Percentiles rank a stretch among this genome's conserved stretches.
Conservation (phyloP, 2,329 filamentous ascomycete genomes). For the Aspergillus piperis region DNA sequence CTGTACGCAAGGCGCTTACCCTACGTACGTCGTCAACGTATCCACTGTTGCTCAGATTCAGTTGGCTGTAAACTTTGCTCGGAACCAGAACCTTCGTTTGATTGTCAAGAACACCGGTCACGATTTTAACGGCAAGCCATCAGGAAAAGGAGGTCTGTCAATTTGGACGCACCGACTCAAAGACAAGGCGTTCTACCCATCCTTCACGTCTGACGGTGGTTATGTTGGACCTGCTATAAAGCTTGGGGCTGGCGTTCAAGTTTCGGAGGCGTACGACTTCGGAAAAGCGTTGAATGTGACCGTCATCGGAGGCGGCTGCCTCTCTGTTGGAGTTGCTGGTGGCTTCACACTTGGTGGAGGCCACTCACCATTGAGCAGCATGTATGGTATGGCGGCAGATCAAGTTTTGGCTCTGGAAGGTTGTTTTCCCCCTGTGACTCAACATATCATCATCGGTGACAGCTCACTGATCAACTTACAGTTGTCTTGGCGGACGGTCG, state of each 20-base stretch:
- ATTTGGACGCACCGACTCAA: constrained; percentile 30
- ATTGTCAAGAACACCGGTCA: constrained; percentile 51
- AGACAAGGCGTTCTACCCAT: constrained; percentile 30
- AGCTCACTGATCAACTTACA: neutral
- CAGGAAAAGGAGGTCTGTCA: constrained; percentile 53
- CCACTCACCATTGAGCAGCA: constrained; percentile 46
- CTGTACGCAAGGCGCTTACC: constrained; percentile 34
- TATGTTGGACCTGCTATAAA: constrained; percentile 56
- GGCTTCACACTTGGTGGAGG: constrained; percentile 49
- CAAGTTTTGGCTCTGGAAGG: constrained; percentile 53
- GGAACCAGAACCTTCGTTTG: constrained; percentile 34
- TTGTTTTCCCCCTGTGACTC: neutral
- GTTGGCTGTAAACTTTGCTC: constrained; percentile 33
- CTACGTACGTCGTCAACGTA: constrained; percentile 38
- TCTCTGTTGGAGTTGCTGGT: constrained; percentile 53
- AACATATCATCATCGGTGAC: neutral
- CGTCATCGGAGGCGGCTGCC: constrained; percentile 55
- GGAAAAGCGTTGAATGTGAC: constrained; percentile 49
- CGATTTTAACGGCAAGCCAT: constrained; percentile 53
- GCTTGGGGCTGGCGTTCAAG: constrained; percentile 55
- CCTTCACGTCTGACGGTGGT: constrained; percentile 33
- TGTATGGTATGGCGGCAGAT: constrained; percentile 59
- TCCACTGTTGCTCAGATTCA: constrained; percentile 35
- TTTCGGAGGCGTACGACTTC: constrained; percentile 51
- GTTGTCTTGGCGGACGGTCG: constrained; percentile 22